Conservation (phyloP, 768 basidiomycete species). For the Neoboletus brunneissimus region DNA sequence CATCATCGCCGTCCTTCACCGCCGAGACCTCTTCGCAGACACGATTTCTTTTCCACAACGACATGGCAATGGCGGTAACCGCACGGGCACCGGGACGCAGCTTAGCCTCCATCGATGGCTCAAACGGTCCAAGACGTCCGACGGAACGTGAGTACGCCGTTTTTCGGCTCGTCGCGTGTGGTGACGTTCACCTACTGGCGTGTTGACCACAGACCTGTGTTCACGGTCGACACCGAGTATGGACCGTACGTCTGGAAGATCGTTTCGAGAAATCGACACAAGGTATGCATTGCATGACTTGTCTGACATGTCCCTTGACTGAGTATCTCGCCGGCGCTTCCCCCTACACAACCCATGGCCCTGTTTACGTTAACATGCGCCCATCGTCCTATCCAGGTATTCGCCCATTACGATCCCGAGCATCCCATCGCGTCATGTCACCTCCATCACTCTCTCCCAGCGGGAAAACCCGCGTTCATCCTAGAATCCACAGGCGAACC, state of each 20-base stretch:
- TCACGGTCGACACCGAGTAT: constrained; percentile 20
- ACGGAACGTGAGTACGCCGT: constrained; percentile 21
- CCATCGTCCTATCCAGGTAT: constrained; percentile 13
- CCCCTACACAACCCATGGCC: neutral
- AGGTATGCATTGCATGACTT: constrained; percentile 8
- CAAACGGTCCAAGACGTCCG: constrained; percentile 21
- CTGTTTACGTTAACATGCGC: neutral
- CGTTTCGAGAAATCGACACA: constrained; percentile 22
- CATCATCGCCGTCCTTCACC: constrained; percentile 26
- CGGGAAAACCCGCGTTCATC: constrained; percentile 18
- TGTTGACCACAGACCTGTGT: constrained; percentile 13
- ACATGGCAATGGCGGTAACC: neutral
- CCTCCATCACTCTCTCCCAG: constrained; percentile 7
- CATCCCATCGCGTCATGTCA: constrained; percentile 23
- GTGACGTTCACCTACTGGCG: neutral
- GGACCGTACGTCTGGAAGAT: constrained; percentile 30
- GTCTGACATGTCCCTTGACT: neutral
- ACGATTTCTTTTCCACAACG: constrained; percentile 28
- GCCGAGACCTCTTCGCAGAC: constrained; percentile 26
- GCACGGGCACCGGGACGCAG: neutral
- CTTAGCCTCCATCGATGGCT: constrained; percentile 29
- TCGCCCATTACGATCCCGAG: constrained; percentile 23
- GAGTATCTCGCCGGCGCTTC: neutral
- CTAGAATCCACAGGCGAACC: constrained; percentile 25
- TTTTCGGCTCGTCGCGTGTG: neutral